These are phyloP conservation scores for Chalciporus piperatus DNA, from an alignment of 768 basidiomycete genomes.

Conservation along the genomic window DNA sequence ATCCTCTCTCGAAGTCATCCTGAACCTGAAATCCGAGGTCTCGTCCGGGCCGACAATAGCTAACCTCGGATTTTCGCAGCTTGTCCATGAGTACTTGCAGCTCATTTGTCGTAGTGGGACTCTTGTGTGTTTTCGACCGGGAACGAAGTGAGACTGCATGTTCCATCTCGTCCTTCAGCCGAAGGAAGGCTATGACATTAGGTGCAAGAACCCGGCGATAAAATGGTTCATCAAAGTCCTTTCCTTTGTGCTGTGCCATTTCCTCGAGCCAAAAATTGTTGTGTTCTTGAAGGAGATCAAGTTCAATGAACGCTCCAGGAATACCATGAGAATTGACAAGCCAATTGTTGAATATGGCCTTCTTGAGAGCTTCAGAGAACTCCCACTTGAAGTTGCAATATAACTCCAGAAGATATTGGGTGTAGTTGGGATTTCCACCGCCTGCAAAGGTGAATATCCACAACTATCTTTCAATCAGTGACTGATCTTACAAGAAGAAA, in stretches of 20 bases:
- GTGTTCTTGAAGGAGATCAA: conserved; percentile 36
- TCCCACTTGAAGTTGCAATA: conserved; percentile 29
- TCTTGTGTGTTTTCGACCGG: neutral
- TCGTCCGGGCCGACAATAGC: neutral
- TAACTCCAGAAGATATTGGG: conserved; percentile 25
- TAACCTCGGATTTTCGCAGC: neutral
- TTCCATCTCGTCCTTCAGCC: neutral
- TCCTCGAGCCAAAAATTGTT: conserved; percentile 30
- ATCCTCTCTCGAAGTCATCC: neutral
- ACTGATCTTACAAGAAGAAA: neutral
- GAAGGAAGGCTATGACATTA: neutral
- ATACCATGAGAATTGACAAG: conserved; percentile 33
- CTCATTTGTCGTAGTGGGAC: neutral
- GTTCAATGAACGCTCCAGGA: conserved; percentile 24
- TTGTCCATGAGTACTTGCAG: neutral
- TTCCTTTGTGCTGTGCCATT: neutral
- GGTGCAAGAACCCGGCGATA: neutral
- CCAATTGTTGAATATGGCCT: conserved; percentile 33
- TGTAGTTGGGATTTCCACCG: conserved; percentile 25
- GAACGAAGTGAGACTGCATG: neutral
- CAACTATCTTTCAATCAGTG: neutral
- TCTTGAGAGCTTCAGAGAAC: conserved; percentile 8
- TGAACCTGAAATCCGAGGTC: neutral
- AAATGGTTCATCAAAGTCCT: neutral
- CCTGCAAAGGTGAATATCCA: conserved; percentile 27